Evolutionary conservation across 2,329 filamentous ascomycete species (phyloP), one percentile per base, ranked within the genome.

Genomic region (Paradendryphiella salina): DNA sequence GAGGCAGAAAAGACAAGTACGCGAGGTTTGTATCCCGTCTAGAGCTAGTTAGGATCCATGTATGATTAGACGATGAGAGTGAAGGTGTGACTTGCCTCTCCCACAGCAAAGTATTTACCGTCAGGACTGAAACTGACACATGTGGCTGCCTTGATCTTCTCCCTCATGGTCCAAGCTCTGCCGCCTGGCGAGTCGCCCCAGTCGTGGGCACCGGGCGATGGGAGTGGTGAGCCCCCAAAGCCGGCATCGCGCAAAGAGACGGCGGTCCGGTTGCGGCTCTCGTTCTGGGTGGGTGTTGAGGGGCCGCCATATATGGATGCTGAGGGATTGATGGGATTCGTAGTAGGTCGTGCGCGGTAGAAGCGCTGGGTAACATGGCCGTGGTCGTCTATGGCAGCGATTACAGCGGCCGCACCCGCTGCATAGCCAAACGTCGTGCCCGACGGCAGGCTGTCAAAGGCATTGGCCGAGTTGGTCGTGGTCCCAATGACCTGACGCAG

Each of bases 71-170:
- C 23, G 29, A 34, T 18, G 5, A 31, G 10, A 1, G 14, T 5
- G 6, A 8, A 14, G 10, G 14, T 3, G 9, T 42, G 23, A 66
- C 77, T 64, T 71, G 83, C 83, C 77, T 99, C 94, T 64, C 94
- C 94, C 3, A 97, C 88, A 7, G 93, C 94, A 44, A 99, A 79
- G 69, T 88, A 95, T 63, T 84, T 88, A 26, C 89, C 92, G 74
- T 96, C 91, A 1, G 86, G 85, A 68, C 91, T 96, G 59, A 99
- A 81, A 17, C 90, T 87, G 20, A 99, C 82, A 66, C 92, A 96
- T 4, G 92, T 96, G 2, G 92, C 90, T 14, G 94, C 89, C 76
- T 97, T 97, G 70, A 97, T 92, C 60, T 91, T 85, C 73, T 97
- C 94, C 59, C 90, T 85, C 47, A 90, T 94, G 1, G 89, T 91